Conservation (phyloP, 2,329 filamentous ascomycete genomes). For the Colletotrichum falcatum region DNA sequence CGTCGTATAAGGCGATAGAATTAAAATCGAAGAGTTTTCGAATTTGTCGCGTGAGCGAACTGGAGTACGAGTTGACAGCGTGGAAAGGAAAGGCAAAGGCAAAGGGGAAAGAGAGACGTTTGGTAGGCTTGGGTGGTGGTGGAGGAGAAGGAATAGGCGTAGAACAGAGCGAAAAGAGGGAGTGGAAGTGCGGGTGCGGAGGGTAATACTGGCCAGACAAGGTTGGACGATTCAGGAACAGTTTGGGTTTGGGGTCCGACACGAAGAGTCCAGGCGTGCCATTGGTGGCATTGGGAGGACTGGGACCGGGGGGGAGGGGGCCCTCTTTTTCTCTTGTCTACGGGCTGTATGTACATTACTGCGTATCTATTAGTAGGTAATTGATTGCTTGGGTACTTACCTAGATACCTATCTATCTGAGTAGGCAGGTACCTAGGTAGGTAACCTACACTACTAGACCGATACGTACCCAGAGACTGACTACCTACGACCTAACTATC, state of each 20-base stretch:
- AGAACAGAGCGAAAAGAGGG: conserved; percentile 15
- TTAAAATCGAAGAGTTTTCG: background rate
- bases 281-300: conserved; percentile 29
- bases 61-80: background rate
- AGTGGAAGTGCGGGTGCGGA: conserved; percentile 31
- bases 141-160: conserved; percentile 18
- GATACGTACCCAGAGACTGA: no score
- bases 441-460: no score
- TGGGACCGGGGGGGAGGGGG: no score
- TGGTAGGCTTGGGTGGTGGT: conserved; percentile 7
- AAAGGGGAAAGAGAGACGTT: background rate
- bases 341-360: background rate
- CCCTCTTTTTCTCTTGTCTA: conserved; percentile 13
- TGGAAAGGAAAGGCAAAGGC: background rate
- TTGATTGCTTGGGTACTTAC: no score
- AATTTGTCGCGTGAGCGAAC: background rate
- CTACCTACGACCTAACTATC: no score
- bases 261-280: conserved; percentile 24
- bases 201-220: conserved; percentile 40
- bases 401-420: background rate
- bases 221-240: conserved; percentile 41
- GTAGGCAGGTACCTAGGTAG: background rate
- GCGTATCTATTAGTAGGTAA: no score
- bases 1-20: background rate
- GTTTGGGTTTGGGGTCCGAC: conserved; percentile 41